Conservation (phyloP, 2,329 filamentous ascomycete genomes). For the Chaetothyriales sp. region DNA sequence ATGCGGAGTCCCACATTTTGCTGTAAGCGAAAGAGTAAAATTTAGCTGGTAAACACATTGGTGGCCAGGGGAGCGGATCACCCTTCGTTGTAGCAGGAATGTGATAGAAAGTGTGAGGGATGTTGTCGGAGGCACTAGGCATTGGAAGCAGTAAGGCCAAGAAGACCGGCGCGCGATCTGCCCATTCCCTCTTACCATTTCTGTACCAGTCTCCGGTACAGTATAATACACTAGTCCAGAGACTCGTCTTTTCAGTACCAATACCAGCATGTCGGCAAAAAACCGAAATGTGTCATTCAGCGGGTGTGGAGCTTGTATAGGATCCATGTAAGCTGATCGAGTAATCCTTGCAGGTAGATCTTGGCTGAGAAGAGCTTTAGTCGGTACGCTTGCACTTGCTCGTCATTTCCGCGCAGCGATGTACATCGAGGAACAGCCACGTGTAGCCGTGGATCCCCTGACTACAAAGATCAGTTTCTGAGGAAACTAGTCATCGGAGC, state of each 20-base stretch:
- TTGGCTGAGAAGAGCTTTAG: background rate
- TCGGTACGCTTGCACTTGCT: background rate
- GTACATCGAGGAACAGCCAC: background rate
- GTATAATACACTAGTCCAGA: background rate
- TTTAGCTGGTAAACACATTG: no score
- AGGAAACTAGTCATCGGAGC: background rate
- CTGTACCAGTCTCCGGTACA: background rate
- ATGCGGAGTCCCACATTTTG: no score
- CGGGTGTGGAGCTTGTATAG: no score
- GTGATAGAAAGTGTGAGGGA: no score
- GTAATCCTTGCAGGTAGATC: no score
- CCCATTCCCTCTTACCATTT: background rate
- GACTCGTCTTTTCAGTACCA: background rate
- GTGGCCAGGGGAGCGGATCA: no score
- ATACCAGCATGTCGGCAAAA: background rate
- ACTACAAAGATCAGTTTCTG: background rate
- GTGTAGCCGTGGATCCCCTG: background rate
- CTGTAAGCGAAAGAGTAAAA: no score
- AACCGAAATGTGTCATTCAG: background rate
- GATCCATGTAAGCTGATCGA: background rate
- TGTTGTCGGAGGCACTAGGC: no score
- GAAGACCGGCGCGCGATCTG: no score
- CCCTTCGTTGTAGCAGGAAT: no score
- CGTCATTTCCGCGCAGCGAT: background rate
- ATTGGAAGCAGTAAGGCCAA: no score